Base-by-base conservation (phyloP, 2,329 filamentous ascomycete species). In the Ploettnerulaceae sp. region DNA sequence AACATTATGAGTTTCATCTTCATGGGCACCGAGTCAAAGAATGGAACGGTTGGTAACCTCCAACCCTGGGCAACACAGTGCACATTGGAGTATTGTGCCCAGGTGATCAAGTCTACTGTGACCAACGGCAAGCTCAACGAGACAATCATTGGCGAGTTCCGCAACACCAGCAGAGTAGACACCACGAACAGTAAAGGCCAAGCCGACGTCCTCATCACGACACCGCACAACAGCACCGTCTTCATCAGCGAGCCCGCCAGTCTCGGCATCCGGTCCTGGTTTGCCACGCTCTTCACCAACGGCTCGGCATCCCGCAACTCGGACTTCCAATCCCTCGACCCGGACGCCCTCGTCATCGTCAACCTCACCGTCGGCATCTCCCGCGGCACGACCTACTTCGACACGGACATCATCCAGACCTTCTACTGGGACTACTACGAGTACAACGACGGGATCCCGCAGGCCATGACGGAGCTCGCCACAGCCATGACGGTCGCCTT, bases 371-470 rank as follows among this genome's bases (percentile, higher is more conserved):
- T 45, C 24, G 41, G 41, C 7, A 45, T 37, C 17, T 45, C 41
- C 7, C 29, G 32, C 25, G 41, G 41, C 1, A 45, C 41, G 5
- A 45, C 41, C n/a, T 45, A 50, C 29, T 50, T 50, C 15, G 48
- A 64, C 60, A 34, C 32, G 1, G 66, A 68, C 42, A 59, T 67
- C 36, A 64, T 67, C 11, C 65, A 66, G 20, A 65, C 64, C 2
- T 67, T 68, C 38, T 68, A 67, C 55, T 67, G 64, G 65, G 66
- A 66, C 49, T 67, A 68, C 57, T 67, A 67, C 55, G 56, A 67
- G 42, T 67, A 67, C 33, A 50, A 56, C 1, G 22, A 49, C 9
- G 66, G 66, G 0, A 50, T 68, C 3, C 61, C 63, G 39, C 58
- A 64, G 53, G 58, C 67, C n/a, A 60, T 68, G 54, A 45, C 46